phyloP scores from a whole-genome alignment of 1,139 yeast species.

The Kurtzmaniella quercitrusa region DNA sequence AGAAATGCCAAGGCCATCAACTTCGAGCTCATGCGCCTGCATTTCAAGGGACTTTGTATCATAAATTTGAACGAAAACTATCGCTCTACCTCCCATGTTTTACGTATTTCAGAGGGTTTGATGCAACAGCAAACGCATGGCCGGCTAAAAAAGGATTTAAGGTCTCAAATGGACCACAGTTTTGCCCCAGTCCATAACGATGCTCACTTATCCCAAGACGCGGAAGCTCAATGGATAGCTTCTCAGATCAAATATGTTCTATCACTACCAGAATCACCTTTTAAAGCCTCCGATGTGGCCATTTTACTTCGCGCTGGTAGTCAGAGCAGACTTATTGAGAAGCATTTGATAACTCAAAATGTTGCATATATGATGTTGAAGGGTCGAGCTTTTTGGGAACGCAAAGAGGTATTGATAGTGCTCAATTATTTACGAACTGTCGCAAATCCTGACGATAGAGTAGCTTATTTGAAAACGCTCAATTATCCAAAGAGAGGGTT shows the following conservation, averaged over 20 bases:
- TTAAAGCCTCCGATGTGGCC: slow-evolving; percentile 58
- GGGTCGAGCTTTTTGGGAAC: slow-evolving; percentile 79
- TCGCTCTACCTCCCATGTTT: slow-evolving; percentile 69
- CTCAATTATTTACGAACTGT: slow-evolving; percentile 63
- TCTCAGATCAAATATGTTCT: slow-evolving; percentile 48
- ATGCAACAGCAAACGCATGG: slow-evolving; percentile 55
- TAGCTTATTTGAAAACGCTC: slow-evolving; percentile 57
- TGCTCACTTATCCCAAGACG: slow-evolving; percentile 30
- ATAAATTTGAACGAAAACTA: slow-evolving; percentile 67
- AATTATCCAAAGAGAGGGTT: slow-evolving; percentile 64
- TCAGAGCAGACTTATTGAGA: slow-evolving; percentile 59
- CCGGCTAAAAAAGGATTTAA: slow-evolving; percentile 42
- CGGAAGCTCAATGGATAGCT: slow-evolving; percentile 59
- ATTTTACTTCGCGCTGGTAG: slow-evolving; percentile 63
- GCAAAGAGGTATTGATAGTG: slow-evolving; percentile 61
- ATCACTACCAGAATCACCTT: slow-evolving; percentile 30
- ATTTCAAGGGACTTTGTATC: slow-evolving; percentile 30
- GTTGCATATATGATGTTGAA: slow-evolving; percentile 67
- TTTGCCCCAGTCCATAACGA: slow-evolving; percentile 43
- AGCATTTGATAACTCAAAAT: slow-evolving; percentile 46
- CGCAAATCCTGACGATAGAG: slow-evolving; percentile 50
- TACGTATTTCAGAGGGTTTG: slow-evolving; percentile 60
- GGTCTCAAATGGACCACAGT: slow-evolving; percentile 39
- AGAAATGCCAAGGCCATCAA: slow-evolving; percentile 74
- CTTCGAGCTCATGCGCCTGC: slow-evolving; percentile 53